phyloP scores from a whole-genome alignment of 768 basidiomycete genomes.

The Termitomyces sp. region DNA sequence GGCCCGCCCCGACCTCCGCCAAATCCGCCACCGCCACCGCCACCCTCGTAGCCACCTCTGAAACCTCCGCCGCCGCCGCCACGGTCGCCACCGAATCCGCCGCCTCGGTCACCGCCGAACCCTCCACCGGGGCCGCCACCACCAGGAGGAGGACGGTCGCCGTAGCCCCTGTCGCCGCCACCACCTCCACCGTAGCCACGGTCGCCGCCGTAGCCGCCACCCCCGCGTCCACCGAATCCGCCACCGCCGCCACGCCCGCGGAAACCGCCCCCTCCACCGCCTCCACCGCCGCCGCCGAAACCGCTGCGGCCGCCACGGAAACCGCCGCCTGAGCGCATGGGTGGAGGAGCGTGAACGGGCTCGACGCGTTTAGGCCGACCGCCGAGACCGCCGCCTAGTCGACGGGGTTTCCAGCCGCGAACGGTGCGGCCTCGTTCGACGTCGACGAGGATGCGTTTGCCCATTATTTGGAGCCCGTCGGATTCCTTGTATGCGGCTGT shows the following conservation, averaged over 20 bases:
- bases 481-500: slow-evolving; percentile 97
- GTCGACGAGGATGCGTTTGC: slow-evolving; percentile 93
- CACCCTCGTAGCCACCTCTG: slow-evolving; percentile 30
- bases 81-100: slow-evolving; percentile 31
- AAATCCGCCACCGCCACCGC: slow-evolving; percentile 35
- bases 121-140: slow-evolving; percentile 31
- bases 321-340: slow-evolving; percentile 29
- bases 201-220: slow-evolving; percentile 43
- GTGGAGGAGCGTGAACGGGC: slow-evolving; percentile 24
- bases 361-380: slow-evolving; percentile 85
- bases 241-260: slow-evolving; percentile 34
- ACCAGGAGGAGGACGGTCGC: slow-evolving; percentile 33
- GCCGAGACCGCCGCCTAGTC: slow-evolving; percentile 98
- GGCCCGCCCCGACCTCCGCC: slow-evolving; percentile 24
- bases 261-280: slow-evolving; percentile 36
- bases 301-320: slow-evolving; percentile 33
- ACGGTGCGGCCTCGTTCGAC: slow-evolving; percentile 98
- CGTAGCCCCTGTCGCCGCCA: slow-evolving; percentile 27
- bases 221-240: slow-evolving; percentile 33
- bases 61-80: slow-evolving; percentile 33
- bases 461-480: slow-evolving; percentile 92
- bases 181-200: slow-evolving; percentile 17
- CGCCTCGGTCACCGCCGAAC: slow-evolving; percentile 34
- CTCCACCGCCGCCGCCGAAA: slow-evolving; percentile 34
- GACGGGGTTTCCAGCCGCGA: slow-evolving; percentile 96